Percentiles rank a stretch among this genome's conserved stretches.
These are phyloP conservation scores for Talaromyces wortmannii DNA, from an alignment of 495 filamentous ascomycete species.

Conservation along the genomic window DNA sequence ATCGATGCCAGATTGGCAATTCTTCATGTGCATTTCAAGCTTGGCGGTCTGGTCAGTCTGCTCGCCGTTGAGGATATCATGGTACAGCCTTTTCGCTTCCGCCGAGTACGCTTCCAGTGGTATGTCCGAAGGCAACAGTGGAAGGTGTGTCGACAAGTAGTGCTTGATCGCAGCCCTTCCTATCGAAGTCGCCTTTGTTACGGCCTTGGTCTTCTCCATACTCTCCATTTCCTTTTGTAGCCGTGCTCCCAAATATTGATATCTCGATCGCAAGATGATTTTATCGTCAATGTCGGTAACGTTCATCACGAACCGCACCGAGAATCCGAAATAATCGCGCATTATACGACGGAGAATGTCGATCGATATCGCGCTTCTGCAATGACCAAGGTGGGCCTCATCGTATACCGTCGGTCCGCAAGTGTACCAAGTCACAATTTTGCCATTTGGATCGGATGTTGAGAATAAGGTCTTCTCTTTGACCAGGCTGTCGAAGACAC, in stretches of 20 bases:
- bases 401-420: constrained; percentile 94
- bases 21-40: constrained; percentile 69
- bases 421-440: constrained; percentile 78
- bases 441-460: constrained; percentile 36
- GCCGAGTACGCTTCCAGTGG: neutral
- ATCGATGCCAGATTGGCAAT: neutral
- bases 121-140: neutral
- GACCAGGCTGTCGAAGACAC: neutral
- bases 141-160: neutral
- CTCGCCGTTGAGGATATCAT: neutral
- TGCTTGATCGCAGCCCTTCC: neutral
- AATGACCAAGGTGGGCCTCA: constrained; percentile 83
- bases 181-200: neutral
- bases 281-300: constrained; percentile 93
- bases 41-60: constrained; percentile 66
- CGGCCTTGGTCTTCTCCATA: neutral
- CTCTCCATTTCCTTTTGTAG: neutral
- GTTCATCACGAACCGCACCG: constrained; percentile 92
- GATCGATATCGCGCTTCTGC: constrained; percentile 86
- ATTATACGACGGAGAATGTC: constrained; percentile 88
- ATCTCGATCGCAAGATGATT: constrained; percentile 12
- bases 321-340: constrained; percentile 75
- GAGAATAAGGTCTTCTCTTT: neutral
- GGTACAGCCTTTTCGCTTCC: neutral
- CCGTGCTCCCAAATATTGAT: neutral